These are phyloP conservation scores for Vitis hybrid DNA, from an alignment of 177 flowering plant genomes.

Conservation along the genomic window DNA sequence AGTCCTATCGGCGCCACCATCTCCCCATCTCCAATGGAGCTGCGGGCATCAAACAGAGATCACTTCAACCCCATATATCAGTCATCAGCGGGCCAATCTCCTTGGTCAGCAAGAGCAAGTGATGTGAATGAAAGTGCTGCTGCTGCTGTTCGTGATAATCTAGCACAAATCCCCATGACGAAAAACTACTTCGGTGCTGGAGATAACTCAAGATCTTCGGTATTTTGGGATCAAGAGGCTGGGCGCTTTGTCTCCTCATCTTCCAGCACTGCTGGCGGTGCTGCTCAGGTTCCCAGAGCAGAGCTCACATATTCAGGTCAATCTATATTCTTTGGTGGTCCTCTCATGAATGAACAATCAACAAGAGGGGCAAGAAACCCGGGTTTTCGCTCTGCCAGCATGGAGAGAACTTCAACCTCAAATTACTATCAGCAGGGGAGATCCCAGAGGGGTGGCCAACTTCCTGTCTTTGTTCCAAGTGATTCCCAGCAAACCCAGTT, in stretches of 20 bases:
- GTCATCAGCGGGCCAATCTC: conserved; percentile 61
- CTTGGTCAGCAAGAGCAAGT: conserved; percentile 45
- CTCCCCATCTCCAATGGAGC: conserved; percentile 39
- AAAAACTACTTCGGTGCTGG: conserved; percentile 24
- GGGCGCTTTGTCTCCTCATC: conserved; percentile 78
- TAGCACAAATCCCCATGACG: conserved; percentile 22
- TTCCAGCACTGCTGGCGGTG: conserved; percentile 31
- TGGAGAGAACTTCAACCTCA: conserved; percentile 34
- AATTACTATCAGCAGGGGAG: conserved; percentile 57
- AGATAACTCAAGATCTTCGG: conserved; percentile 50
- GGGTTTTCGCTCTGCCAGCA: conserved; percentile 13
- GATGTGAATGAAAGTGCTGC: conserved; percentile 25
- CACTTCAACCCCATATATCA: conserved; percentile 76
- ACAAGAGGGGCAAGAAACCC: conserved; percentile 35
- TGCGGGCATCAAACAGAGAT: conserved; percentile 43
- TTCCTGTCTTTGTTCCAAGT: conserved; percentile 88
- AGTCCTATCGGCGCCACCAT: conserved; percentile 56
- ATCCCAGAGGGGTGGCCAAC: conserved; percentile 72
- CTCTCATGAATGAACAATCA: conserved; percentile 54
- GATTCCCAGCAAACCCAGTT: conserved; percentile 35
- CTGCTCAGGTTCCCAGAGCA: conserved; percentile 43
- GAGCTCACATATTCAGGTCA: conserved; percentile 82
- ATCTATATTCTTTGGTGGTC: conserved; percentile 93
- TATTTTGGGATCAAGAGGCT: conserved; percentile 85
- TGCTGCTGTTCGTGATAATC: conserved; percentile 18